Conservation (phyloP, 768 basidiomycete genomes). For the Rhodotorula graminis region DNA sequence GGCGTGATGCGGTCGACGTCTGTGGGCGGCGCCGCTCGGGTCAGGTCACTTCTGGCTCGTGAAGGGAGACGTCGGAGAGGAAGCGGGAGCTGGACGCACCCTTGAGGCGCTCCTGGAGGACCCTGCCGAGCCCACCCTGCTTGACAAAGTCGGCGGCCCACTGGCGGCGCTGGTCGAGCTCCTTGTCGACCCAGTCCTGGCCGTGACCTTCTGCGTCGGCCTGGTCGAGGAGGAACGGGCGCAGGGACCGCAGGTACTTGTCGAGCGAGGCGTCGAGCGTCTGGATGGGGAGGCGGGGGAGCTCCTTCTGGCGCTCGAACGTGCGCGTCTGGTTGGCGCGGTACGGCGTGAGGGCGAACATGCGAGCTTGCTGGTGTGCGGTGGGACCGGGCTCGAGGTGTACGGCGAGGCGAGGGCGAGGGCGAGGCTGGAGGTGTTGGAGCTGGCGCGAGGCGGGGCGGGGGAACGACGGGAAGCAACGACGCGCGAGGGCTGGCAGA, state of each 20-base stretch:
- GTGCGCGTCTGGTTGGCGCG: slow-evolving; percentile 44
- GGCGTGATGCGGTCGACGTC: slow-evolving; percentile 78
- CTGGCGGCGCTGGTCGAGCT: slow-evolving; percentile 56
- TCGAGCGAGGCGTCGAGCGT: slow-evolving; percentile 68
- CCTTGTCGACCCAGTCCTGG: slow-evolving; percentile 49
- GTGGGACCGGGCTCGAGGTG: neutral
- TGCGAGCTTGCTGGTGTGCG: slow-evolving; percentile 19
- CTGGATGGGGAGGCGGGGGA: slow-evolving; percentile 78
- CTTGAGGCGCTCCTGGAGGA: slow-evolving; percentile 66
- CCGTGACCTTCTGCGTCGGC: slow-evolving; percentile 52
- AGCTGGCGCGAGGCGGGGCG: neutral
- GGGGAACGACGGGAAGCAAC: neutral
- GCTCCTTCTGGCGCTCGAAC: slow-evolving; percentile 44
- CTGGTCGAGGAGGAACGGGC: slow-evolving; percentile 73
- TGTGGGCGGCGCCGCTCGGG: slow-evolving; percentile 40
- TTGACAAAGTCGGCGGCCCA: slow-evolving; percentile 66
- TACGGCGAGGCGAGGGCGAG: neutral
- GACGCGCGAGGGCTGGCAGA: too few species aligned
- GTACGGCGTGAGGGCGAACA: slow-evolving; percentile 45
- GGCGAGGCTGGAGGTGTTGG: neutral
- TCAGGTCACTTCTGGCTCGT: neutral
- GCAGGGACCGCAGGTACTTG: slow-evolving; percentile 69
- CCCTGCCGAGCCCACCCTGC: slow-evolving; percentile 58
- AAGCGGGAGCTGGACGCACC: slow-evolving; percentile 50
- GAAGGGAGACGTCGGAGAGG: neutral